Base-by-base conservation (phyloP, 768 basidiomycete species). In the Kwoniella botswanensis region DNA sequence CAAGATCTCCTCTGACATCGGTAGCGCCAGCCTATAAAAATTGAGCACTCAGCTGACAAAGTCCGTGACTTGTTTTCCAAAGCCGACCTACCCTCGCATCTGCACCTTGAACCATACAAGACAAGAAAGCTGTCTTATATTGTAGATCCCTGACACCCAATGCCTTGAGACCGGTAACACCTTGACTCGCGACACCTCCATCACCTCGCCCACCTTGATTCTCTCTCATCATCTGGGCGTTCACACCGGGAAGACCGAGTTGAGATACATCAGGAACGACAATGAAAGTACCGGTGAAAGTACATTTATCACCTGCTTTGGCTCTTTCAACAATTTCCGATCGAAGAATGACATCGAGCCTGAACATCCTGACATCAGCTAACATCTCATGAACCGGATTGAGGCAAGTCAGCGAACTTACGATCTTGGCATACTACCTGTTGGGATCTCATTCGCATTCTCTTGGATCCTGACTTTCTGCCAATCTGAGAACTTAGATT, bases 381-480 rank as follows among this genome's bases (percentile, higher is more conserved):
- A 15, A 13, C 44, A 43, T 46, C 42, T 35, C 11, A n/a, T 17
- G 4, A 4, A 4, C 41, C 21, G 22, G 11, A 50, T 64, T 12
- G 44, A 18, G 10, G 24, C 10, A 46, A 18, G 11, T 41, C 42
- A 61, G 26, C 9, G 21, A 10, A 80, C 85, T 71, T 42, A 85
- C 85, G 84, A 85, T 42, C 96, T 90, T 35, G 97, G 97, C 97
- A 98, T 99, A 3, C 92, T 93, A 1, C 97, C 97, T 0, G 96
- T 98, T 1, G 97, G 97, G 68, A 99, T 98, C 85, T 98, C 97
- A 29, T 95, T 97, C 11, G 96, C 91, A 78, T 98, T 98, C 86
- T 99, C 97, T 80, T 99, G 97, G 56, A 99, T 98, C 55, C 97
- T 90, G 59, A 98, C 94, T 84, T 98, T 98, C 84, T 99, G 97